Evolutionary conservation across 176 grass and related monocot genomes (phyloP).

Genomic region (Musa acuminata): DNA sequence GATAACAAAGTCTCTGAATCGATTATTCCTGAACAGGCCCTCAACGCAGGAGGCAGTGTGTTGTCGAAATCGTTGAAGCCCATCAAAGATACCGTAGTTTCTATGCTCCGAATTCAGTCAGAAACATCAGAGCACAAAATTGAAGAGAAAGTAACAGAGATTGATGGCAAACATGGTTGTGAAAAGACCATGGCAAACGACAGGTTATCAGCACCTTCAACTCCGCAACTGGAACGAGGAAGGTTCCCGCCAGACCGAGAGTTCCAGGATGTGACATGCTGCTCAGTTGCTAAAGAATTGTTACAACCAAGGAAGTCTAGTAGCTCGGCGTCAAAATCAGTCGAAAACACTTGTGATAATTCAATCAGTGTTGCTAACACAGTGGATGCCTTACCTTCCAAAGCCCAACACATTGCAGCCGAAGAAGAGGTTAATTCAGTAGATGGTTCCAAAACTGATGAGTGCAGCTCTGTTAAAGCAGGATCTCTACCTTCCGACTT

Average conservation of each 20-base stretch:
- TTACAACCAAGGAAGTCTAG: background rate
- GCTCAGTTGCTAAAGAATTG: background rate
- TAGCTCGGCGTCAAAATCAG: constrained; percentile 17
- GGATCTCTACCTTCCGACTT: constrained; percentile 1
- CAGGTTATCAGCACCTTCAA: constrained; percentile 11
- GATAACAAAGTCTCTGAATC: constrained; percentile 11
- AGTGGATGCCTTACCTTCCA: constrained; percentile 2
- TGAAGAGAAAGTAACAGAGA: background rate
- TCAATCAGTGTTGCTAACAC: constrained; percentile 16
- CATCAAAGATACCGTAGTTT: constrained; percentile 37
- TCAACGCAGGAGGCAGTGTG: constrained; percentile 18
- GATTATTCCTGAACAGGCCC: constrained; percentile 26
- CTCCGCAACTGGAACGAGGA: constrained; percentile 26
- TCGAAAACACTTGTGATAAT: constrained; percentile 29
- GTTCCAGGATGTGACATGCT: constrained; percentile 23
- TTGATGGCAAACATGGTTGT: background rate
- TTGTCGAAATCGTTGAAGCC: constrained; percentile 31
- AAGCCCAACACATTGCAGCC: constrained; percentile 1
- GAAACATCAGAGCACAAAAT: background rate
- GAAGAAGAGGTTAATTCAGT: constrained; percentile 34
- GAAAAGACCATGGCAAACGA: constrained; percentile 1
- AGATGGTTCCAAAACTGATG: constrained; percentile 26
- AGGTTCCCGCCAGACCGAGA: constrained; percentile 21
- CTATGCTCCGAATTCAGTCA: constrained; percentile 21
- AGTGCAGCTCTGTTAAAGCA: constrained; percentile 31